A percentile compares a stretch with the other conserved stretches of the same genome.
phyloP scores from a whole-genome alignment of 192 early-diverging fungal genomes.

The Linnemannia schmuckeri region DNA sequence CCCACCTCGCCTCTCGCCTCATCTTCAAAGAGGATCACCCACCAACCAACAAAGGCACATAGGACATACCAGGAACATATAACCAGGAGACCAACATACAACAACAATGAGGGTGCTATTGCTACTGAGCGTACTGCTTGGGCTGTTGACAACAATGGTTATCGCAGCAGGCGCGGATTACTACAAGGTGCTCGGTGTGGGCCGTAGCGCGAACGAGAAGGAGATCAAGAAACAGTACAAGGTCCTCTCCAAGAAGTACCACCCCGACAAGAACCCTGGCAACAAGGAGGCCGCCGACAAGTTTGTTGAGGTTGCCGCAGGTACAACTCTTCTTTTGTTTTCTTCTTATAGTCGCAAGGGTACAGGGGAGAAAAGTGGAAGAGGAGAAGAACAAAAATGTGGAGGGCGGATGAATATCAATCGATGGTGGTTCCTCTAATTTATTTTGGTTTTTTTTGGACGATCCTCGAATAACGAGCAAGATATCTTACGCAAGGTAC shows the following conservation, averaged over 20 bases:
- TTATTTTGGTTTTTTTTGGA: not conserved
- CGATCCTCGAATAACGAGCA: not conserved
- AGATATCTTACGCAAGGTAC: not conserved
- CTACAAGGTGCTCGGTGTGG: slow-evolving; percentile 89
- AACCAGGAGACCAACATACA: not conserved
- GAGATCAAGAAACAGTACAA: slow-evolving; percentile 98
- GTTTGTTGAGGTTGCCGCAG: slow-evolving; percentile 89
- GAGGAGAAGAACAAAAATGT: not conserved
- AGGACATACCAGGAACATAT: not conserved
- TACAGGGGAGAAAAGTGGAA: not conserved
- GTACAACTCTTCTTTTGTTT: slow-evolving; percentile 49
- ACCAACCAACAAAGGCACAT: not conserved
- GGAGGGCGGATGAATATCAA: not conserved
- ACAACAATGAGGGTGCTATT: slow-evolving; percentile 31
- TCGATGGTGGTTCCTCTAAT: not conserved
- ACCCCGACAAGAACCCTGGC: slow-evolving; percentile 88
- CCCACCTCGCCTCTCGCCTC: not conserved
- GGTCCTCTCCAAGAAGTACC: slow-evolving; percentile 87
- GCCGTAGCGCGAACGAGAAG: slow-evolving; percentile 79
- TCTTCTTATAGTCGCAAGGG: not conserved
- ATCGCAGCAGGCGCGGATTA: slow-evolving; percentile 72
- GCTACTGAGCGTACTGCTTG: slow-evolving; percentile 28
- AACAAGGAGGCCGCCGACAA: slow-evolving; percentile 87
- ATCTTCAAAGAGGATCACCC: not conserved
- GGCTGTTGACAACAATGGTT: slow-evolving; percentile 27